Conservation (phyloP, 805 yeast genomes). For the Sugiyamaella americana region DNA sequence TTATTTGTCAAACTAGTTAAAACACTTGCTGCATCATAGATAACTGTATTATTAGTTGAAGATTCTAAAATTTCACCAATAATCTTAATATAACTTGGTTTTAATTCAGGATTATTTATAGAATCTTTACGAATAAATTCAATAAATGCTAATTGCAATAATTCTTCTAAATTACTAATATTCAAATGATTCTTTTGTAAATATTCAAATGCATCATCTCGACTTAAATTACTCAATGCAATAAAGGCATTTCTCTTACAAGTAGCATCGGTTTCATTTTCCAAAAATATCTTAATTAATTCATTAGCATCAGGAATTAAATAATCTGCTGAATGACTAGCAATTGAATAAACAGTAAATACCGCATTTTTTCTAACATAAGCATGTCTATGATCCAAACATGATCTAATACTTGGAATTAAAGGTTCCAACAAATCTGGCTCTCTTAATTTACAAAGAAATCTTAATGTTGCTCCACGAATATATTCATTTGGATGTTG, state of each 20-base stretch:
- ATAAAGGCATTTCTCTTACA: slow-evolving; percentile 95
- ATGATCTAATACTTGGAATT: slow-evolving; percentile 84
- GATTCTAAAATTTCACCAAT: slow-evolving; percentile 67
- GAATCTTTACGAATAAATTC: slow-evolving; percentile 89
- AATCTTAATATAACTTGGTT: slow-evolving; percentile 63
- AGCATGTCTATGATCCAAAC: slow-evolving; percentile 94
- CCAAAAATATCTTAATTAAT: slow-evolving; percentile 63
- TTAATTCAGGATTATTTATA: slow-evolving; percentile 52
- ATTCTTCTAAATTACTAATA: slow-evolving; percentile 66
- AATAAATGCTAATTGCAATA: slow-evolving; percentile 81
- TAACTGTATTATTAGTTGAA: slow-evolving; percentile 62
- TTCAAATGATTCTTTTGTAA: slow-evolving; percentile 62
- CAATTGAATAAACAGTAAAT: slow-evolving; percentile 79
- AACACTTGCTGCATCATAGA: slow-evolving; percentile 87
- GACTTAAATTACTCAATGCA: slow-evolving; percentile 71
- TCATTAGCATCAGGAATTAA: slow-evolving; percentile 95
- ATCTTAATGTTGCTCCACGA: slow-evolving; percentile 91
- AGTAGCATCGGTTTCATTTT: slow-evolving; percentile 82
- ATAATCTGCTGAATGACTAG: slow-evolving; percentile 56
- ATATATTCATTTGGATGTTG: slow-evolving; percentile 98
- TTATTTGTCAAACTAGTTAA: slow-evolving; percentile 51
- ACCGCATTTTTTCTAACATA: slow-evolving; percentile 97
- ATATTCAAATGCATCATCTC: slow-evolving; percentile 78
- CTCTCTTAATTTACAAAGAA: slow-evolving; percentile 83
- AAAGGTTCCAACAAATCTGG: slow-evolving; percentile 92